A percentile compares a stretch with the other conserved stretches of the same genome.
Evolutionary conservation across 2,329 filamentous ascomycete species (phyloP).

Genomic region (Neonectria hederae): DNA sequence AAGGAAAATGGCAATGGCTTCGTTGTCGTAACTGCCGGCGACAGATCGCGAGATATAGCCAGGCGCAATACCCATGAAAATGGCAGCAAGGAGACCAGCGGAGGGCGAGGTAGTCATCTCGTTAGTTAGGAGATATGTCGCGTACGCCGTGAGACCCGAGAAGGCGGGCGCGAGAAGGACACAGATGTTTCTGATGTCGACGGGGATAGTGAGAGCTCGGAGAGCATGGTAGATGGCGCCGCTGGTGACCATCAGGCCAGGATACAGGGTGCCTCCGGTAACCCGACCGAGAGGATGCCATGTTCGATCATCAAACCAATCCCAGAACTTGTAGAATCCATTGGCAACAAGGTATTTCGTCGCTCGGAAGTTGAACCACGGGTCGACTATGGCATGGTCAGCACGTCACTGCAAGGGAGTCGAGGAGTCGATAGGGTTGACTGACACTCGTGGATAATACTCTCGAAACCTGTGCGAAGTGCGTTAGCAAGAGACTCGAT

Average conservation of each 20-base stretch:
- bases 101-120: constrained; percentile 98
- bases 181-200: constrained; percentile 99
- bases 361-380: constrained; percentile 99
- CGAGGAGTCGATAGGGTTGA: constrained; percentile 44
- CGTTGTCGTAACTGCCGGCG: constrained; percentile 98
- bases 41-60: constrained; percentile 98
- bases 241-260: constrained; percentile 98
- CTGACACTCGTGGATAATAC: constrained; percentile 99
- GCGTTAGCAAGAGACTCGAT: constrained; percentile 43
- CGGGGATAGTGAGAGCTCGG: constrained; percentile 85
- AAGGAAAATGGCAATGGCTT: constrained; percentile 98
- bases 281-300: constrained; percentile 99
- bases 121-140: constrained; percentile 92
- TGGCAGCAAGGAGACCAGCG: constrained; percentile 90
- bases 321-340: constrained; percentile 99
- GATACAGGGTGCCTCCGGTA: constrained; percentile 98
- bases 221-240: constrained; percentile 96
- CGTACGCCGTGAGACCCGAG: constrained; percentile 92
- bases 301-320: constrained; percentile 99
- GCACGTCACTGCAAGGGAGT: constrained; percentile 27
- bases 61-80: constrained; percentile 96
- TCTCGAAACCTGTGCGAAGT: constrained; percentile 80
- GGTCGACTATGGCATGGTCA: constrained; percentile 76
- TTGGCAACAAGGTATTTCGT: constrained; percentile 97
- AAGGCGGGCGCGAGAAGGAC: constrained; percentile 94